phyloP scores from a whole-genome alignment of 164 flowering plant species.

The Kingdonia uniflora region DNA sequence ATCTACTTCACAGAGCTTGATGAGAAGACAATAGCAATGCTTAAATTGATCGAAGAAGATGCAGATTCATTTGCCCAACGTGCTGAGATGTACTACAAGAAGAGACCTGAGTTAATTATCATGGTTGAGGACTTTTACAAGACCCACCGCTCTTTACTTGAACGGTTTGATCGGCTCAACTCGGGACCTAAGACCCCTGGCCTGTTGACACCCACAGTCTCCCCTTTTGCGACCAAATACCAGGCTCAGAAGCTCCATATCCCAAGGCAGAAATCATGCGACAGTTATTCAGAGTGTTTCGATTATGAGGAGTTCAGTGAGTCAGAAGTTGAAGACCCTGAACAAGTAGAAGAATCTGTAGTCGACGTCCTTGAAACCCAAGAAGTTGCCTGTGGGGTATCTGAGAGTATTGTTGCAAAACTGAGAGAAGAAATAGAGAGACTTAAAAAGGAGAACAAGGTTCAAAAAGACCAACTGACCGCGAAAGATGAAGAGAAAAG shows the following conservation, averaged over 20 bases:
- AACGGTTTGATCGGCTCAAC: conserved; percentile 59
- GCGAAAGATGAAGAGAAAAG: conserved; percentile 88
- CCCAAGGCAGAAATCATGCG: conserved; percentile 14
- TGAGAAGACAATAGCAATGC: conserved; percentile 65
- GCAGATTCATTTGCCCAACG: conserved; percentile 84
- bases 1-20: conserved; percentile 55
- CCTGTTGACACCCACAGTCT: conserved; percentile 23
- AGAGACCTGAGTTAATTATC: conserved; percentile 72
- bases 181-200: conserved; percentile 31
- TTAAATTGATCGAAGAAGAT: conserved; percentile 72
- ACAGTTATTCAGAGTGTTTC: conserved; percentile 28
- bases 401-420: conserved; percentile 25
- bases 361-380: conserved; percentile 41
- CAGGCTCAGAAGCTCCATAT: conserved; percentile 17
- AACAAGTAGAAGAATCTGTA: conserved; percentile 45
- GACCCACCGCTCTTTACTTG: conserved; percentile 72
- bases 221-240: conserved; percentile 28
- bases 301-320: conserved; percentile 33
- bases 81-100: conserved; percentile 91
- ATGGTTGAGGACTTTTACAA: conserved; percentile 88
- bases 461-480: conserved; percentile 31
- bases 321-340: conserved; percentile 54
- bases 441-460: conserved; percentile 45
- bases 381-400: background rate
- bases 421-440: conserved; percentile 46